These are phyloP conservation scores for Chaetomium sp. DNA, from an alignment of 2,329 filamentous ascomycete species.

Conservation along the genomic window DNA sequence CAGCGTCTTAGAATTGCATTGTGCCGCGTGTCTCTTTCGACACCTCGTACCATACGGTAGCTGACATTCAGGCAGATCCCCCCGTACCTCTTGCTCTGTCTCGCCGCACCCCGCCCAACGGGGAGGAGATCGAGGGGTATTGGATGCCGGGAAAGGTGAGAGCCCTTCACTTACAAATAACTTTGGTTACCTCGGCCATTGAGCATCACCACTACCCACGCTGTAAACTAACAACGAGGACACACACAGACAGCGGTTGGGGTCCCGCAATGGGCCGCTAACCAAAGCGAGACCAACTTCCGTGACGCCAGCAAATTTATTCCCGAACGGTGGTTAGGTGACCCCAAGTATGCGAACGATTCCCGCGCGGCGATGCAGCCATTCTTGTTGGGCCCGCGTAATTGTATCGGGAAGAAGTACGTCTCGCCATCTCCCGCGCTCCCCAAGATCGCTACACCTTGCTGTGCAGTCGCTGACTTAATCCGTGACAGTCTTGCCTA, in stretches of 20 bases:
- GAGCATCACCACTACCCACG: slow-evolving; percentile 3
- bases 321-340: slow-evolving; percentile 33
- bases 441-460: neutral
- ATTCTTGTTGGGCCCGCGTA: slow-evolving; percentile 34
- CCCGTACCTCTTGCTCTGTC: slow-evolving; percentile 5
- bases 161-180: neutral
- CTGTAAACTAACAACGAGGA: neutral
- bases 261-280: slow-evolving; percentile 29
- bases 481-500: slow-evolving; percentile 32
- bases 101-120: slow-evolving; percentile 12
- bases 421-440: neutral
- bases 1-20: neutral
- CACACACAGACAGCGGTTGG: slow-evolving; percentile 26
- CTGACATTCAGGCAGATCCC: slow-evolving; percentile 1
- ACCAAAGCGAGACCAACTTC: slow-evolving; percentile 32
- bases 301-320: slow-evolving; percentile 28
- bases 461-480: neutral
- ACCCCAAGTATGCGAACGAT: slow-evolving; percentile 20
- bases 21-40: neutral
- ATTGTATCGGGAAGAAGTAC: slow-evolving; percentile 38
- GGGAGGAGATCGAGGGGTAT: slow-evolving; percentile 16
- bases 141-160: slow-evolving; percentile 18
- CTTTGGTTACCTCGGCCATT: neutral
- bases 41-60: neutral
- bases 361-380: slow-evolving; percentile 30